A percentile compares a stretch with the other conserved stretches of the same genome.
Evolutionary conservation across 176 grass and related monocot genomes (phyloP).

Genomic region (Carex scoparia): DNA sequence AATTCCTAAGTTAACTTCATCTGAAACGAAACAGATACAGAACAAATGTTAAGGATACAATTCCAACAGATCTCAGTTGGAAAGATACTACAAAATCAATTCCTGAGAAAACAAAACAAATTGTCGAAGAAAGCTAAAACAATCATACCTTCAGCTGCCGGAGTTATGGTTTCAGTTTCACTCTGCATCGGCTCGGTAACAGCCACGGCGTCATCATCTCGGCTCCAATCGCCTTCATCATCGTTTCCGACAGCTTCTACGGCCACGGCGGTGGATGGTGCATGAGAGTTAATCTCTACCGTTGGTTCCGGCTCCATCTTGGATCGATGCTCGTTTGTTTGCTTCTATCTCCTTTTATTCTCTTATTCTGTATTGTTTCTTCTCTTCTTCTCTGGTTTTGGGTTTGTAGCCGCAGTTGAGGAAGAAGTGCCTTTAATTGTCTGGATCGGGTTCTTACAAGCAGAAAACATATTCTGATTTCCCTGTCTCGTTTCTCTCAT

Average conservation of each 20-base stretch:
- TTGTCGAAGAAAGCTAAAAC: neutral
- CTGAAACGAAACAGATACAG: neutral
- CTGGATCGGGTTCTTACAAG: neutral
- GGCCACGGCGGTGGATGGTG: neutral
- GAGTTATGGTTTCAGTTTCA: neutral
- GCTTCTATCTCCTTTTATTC: neutral
- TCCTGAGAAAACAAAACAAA: neutral
- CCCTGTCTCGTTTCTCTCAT: neutral
- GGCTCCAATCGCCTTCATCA: constrained; percentile 46
- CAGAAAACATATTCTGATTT: neutral
- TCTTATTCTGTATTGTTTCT: neutral
- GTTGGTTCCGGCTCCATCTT: constrained; percentile 4
- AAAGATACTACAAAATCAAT: neutral
- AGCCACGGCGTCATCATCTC: constrained; percentile 39
- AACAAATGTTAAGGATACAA: neutral
- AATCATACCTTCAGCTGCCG: constrained; percentile 29
- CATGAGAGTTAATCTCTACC: constrained; percentile 17
- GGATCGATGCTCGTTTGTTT: neutral
- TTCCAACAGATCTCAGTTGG: neutral
- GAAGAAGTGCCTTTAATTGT: neutral
- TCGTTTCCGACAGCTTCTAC: neutral
- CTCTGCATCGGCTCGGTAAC: neutral
- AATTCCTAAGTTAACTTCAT: neutral
- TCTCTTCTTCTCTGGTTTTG: neutral
- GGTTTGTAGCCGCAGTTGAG: neutral